Conservation (phyloP, 1,139 yeast genomes). For the Debaryomyces fabryi region DNA sequence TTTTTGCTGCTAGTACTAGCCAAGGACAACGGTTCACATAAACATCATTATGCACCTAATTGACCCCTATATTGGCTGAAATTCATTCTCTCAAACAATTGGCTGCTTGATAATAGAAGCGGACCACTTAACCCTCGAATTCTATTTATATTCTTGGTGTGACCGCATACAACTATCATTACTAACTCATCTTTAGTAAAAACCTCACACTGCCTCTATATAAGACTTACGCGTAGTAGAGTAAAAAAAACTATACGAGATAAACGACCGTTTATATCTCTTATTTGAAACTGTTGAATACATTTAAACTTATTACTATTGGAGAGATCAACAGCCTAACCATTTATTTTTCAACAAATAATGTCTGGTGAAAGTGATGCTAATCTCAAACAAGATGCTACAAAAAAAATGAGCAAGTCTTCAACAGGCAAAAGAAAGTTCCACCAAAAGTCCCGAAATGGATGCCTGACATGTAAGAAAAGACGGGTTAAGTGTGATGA, state of each 20-base stretch:
- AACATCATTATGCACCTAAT: background rate
- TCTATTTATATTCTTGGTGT: background rate
- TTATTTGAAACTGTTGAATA: background rate
- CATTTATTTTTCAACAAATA: slow-evolving; percentile 7
- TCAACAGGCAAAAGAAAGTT: slow-evolving; percentile 61
- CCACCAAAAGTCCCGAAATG: slow-evolving; percentile 85
- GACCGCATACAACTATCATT: background rate
- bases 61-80: background rate
- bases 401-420: slow-evolving; percentile 15
- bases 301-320: background rate
- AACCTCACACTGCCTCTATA: slow-evolving; percentile 7
- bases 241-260: slow-evolving; percentile 15
- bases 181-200: background rate
- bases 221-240: slow-evolving; percentile 3
- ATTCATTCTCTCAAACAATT: background rate
- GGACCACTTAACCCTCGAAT: background rate
- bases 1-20: background rate
- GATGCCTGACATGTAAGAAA: slow-evolving; percentile 86
- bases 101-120: background rate
- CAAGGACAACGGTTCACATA: background rate
- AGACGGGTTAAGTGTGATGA: slow-evolving; percentile 95
- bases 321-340: background rate
- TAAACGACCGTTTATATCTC: slow-evolving; percentile 14
- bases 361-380: slow-evolving; percentile 6
- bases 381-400: slow-evolving; percentile 4